Evolutionary conservation across 176 grass and related monocot species (phyloP).

Genomic region (Dactylis glomerata): DNA sequence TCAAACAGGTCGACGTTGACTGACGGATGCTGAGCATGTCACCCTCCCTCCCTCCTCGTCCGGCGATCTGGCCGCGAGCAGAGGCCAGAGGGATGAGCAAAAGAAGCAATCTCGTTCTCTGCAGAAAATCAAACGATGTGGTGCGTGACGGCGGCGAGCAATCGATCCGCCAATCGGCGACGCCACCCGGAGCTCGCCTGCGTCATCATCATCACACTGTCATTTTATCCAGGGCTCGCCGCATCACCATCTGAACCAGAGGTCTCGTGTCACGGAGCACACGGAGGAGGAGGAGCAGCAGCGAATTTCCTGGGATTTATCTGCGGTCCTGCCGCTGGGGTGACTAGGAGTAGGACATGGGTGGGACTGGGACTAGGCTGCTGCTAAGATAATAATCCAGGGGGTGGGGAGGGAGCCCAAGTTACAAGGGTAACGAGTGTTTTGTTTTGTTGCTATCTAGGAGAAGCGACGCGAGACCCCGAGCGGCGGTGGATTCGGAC

Average conservation of each 20-base stretch:
- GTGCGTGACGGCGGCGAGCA: not conserved
- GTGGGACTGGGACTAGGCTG: not conserved
- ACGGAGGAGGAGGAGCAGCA: no score
- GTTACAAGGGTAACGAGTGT: constrained; percentile 4
- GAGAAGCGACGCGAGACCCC: not conserved
- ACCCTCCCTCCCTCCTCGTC: no score
- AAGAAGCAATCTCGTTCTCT: not conserved
- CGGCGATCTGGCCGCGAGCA: not conserved
- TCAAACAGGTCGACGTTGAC: not conserved
- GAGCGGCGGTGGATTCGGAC: not conserved
- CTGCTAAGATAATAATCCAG: constrained; percentile 16
- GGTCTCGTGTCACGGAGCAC: no score
- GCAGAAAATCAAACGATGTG: not conserved
- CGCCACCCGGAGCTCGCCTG: no score
- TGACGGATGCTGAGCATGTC: not conserved
- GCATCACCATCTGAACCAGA: no score
- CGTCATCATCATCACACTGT: no score
- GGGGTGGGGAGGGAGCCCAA: constrained; percentile 6
- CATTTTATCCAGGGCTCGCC: no score
- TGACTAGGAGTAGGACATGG: not conserved
- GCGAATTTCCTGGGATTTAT: no score
- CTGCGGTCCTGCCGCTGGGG: no score
- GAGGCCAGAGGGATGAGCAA: not conserved
- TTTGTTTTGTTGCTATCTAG: constrained; percentile 15
- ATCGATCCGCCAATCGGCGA: not conserved